phyloP scores from a whole-genome alignment of 2,329 filamentous ascomycete species.

The Colletotrichum incanum region DNA sequence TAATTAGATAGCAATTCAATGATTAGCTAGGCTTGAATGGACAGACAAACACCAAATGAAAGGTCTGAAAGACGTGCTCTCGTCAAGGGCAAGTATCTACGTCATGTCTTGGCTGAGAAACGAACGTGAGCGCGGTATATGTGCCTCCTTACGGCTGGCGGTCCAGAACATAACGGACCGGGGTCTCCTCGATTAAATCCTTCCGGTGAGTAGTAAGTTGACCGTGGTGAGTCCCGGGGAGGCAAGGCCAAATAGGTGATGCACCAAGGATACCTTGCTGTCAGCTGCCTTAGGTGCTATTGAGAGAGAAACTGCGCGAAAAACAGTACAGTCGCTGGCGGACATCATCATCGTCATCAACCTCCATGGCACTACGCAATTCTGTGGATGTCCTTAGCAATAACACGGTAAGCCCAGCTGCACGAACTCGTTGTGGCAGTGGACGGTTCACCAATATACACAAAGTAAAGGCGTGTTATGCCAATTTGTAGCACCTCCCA shows the following conservation, averaged over 20 bases:
- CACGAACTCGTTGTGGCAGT: not conserved
- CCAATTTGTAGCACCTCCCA: not conserved
- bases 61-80: not conserved
- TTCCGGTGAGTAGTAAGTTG: not conserved
- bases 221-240: not conserved
- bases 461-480: not conserved
- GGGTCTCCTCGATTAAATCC: not conserved
- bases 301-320: too few relatives aligned
- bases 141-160: not conserved
- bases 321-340: not conserved
- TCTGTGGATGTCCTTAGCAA: too few relatives aligned
- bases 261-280: too few relatives aligned
- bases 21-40: constrained; percentile 16
- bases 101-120: constrained; percentile 1
- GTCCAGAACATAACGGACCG: not conserved
- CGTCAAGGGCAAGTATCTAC: not conserved
- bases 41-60: not conserved
- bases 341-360: not conserved
- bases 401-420: not conserved
- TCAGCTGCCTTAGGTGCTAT: too few relatives aligned
- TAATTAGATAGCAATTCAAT: constrained; percentile 39
- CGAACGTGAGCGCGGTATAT: not conserved
- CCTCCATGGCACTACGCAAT: not conserved
- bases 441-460: not conserved
- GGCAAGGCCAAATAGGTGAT: not conserved